A percentile compares a stretch with the other conserved stretches of the same genome.
These are phyloP conservation scores for Gracilariopsis chorda DNA, from an alignment of 23 red algal genomes.

Conservation along the genomic window DNA sequence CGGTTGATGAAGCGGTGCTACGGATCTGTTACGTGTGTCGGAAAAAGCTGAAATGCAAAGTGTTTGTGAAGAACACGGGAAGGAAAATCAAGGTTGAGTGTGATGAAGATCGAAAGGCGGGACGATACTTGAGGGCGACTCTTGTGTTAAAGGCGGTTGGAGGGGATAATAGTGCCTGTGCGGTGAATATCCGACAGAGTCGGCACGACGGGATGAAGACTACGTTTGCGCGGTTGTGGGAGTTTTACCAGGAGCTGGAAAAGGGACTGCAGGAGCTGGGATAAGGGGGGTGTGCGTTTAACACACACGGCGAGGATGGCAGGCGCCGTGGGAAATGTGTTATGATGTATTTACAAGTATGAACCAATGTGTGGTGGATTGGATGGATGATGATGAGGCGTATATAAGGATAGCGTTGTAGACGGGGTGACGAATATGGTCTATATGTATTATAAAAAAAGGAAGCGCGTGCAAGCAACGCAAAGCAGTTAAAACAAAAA, in stretches of 20 bases:
- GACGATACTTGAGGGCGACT: conserved; percentile 3
- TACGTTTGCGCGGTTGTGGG: conserved; percentile 23
- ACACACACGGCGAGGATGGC: no score
- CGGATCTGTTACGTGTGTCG: conserved; percentile 38
- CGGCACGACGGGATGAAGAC: conserved; percentile 23
- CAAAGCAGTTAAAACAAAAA: no score
- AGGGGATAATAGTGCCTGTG: conserved; percentile 7
- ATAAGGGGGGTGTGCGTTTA: no score
- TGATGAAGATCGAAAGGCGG: background rate
- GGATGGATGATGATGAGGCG: no score
- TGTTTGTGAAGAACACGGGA: conserved; percentile 27
- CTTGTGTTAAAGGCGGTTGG: background rate
- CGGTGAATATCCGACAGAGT: conserved; percentile 2
- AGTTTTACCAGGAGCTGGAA: conserved; percentile 28
- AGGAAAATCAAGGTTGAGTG: conserved; percentile 39
- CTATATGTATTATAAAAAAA: no score
- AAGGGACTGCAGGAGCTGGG: background rate
- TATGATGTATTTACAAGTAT: no score
- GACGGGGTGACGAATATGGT: no score
- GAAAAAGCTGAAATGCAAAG: conserved; percentile 23
- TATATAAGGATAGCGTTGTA: no score
- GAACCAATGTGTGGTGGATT: no score
- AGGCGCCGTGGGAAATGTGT: no score
- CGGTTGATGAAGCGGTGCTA: conserved; percentile 37
- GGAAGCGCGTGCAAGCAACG: no score